phyloP scores from a whole-genome alignment of 129 eudicot species.

The Centrapalus pauciflorus region DNA sequence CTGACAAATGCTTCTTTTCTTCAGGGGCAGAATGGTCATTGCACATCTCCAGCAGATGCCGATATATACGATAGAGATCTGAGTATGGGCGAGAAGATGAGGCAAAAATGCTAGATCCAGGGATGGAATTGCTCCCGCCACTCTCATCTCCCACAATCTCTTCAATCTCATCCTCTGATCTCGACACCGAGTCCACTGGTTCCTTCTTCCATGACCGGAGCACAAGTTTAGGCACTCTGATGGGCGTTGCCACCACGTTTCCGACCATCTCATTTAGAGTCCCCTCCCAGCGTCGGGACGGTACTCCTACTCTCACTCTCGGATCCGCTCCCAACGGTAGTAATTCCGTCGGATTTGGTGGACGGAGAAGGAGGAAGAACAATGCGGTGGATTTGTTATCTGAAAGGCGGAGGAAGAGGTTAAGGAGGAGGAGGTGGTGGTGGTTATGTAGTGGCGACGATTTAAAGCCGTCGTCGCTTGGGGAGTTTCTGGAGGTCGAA shows the following conservation, averaged over 20 bases:
- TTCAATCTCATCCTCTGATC: slow-evolving; percentile 76
- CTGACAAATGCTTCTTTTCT: no score
- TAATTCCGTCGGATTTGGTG: slow-evolving; percentile 2
- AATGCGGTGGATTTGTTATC: slow-evolving; percentile 15
- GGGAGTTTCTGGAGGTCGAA: slow-evolving; percentile 77
- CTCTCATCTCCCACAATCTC: slow-evolving; percentile 66
- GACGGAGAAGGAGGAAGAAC: slow-evolving; percentile 23
- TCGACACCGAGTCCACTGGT: slow-evolving; percentile 82
- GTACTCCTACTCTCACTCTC: slow-evolving; percentile 9
- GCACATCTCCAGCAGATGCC: not conserved
- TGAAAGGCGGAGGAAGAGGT: slow-evolving; percentile 31
- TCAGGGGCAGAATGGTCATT: not conserved
- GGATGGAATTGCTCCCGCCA: slow-evolving; percentile 48
- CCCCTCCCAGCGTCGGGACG: slow-evolving; percentile 46
- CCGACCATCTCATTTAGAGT: slow-evolving; percentile 57
- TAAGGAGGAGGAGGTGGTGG: slow-evolving; percentile 61
- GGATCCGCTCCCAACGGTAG: not conserved
- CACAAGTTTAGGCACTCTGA: slow-evolving; percentile 63
- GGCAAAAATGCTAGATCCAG: slow-evolving; percentile 49
- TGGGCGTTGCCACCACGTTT: slow-evolving; percentile 74
- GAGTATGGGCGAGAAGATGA: not conserved
- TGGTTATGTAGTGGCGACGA: slow-evolving; percentile 57
- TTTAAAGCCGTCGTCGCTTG: slow-evolving; percentile 52
- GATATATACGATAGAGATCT: not conserved
- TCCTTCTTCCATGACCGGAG: slow-evolving; percentile 84